A percentile compares a stretch with the other conserved stretches of the same genome.
phyloP scores from a whole-genome alignment of 108 stramenopile species.

The Cyclotella choctawhatcheeana region DNA sequence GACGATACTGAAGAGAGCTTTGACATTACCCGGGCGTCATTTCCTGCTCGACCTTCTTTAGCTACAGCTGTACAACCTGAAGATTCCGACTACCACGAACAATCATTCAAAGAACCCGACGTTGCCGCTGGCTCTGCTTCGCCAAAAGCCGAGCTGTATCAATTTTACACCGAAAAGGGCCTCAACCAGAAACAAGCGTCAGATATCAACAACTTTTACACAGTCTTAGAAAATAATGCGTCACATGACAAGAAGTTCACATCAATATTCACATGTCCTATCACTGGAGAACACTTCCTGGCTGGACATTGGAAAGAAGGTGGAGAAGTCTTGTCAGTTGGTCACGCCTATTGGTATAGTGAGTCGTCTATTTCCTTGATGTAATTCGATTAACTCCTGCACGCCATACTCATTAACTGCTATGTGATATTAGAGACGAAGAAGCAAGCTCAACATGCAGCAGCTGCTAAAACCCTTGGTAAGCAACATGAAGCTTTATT shows the following conservation, averaged over 20 bases:
- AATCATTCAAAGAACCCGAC: no score
- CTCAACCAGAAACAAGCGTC: not conserved
- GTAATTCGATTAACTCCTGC: no score
- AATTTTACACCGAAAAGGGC: conserved; percentile 22
- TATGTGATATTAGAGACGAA: not conserved
- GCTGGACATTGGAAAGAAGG: conserved; percentile 8
- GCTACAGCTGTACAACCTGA: not conserved
- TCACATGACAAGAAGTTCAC: conserved; percentile 18
- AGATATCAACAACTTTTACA: conserved; percentile 13
- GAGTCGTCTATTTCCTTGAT: no score
- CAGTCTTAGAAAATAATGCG: conserved; percentile 8
- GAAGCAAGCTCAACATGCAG: conserved; percentile 11
- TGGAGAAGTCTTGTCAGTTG: not conserved
- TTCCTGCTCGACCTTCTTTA: conserved; percentile 14
- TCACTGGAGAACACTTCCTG: conserved; percentile 13
- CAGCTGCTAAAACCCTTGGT: conserved; percentile 10
- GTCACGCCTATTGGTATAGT: conserved; percentile 13
- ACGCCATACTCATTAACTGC: no score
- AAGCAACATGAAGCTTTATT: no score
- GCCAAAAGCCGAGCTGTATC: conserved; percentile 24
- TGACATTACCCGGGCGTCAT: conserved; percentile 23
- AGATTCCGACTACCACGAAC: not conserved
- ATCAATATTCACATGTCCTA: conserved; percentile 20
- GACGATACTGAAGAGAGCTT: conserved; percentile 7
- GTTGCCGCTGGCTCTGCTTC: not conserved